Conservation (phyloP, 495 filamentous ascomycete species). For the Neurospora sp. region DNA sequence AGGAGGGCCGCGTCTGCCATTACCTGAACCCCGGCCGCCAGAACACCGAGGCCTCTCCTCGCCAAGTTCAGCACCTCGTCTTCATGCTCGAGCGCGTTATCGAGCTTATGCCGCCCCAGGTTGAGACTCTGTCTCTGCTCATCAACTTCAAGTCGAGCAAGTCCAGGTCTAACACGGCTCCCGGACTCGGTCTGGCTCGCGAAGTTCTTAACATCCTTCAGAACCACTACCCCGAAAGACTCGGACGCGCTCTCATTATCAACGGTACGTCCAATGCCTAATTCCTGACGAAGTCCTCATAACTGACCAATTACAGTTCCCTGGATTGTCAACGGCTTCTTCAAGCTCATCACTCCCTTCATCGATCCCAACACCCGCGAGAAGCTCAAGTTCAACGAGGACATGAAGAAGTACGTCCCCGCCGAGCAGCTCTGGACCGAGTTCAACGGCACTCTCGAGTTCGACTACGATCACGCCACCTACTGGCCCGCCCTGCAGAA, state of each 20-base stretch:
- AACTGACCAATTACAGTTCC: conserved; percentile 48
- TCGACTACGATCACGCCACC: conserved; percentile 73
- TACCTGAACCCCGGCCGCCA: conserved; percentile 83
- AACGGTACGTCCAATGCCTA: conserved; percentile 50
- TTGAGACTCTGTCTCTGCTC: conserved; percentile 75
- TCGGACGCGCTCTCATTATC: conserved; percentile 80
- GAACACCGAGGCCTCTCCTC: conserved; percentile 81
- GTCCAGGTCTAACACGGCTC: conserved; percentile 63
- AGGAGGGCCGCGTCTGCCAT: conserved; percentile 69
- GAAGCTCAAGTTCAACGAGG: conserved; percentile 93
- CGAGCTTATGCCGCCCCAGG: conserved; percentile 74
- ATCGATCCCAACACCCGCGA: conserved; percentile 86
- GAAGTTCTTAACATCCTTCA: conserved; percentile 81
- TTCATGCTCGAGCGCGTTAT: conserved; percentile 89
- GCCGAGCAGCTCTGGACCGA: conserved; percentile 64
- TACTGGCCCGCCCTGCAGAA: conserved; percentile 84
- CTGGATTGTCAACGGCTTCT: conserved; percentile 80
- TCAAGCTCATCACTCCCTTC: conserved; percentile 90
- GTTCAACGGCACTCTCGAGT: conserved; percentile 55
- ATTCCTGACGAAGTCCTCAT: background rate
- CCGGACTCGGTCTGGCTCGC: conserved; percentile 62
- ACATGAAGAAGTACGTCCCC: conserved; percentile 68
- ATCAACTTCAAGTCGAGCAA: conserved; percentile 73
- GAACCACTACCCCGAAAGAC: conserved; percentile 84
- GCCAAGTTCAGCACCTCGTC: conserved; percentile 88